A percentile compares a stretch with the other conserved stretches of the same genome.
Evolutionary conservation across 495 filamentous ascomycete genomes (phyloP).

Genomic region (Saxophila tyrrhenica): DNA sequence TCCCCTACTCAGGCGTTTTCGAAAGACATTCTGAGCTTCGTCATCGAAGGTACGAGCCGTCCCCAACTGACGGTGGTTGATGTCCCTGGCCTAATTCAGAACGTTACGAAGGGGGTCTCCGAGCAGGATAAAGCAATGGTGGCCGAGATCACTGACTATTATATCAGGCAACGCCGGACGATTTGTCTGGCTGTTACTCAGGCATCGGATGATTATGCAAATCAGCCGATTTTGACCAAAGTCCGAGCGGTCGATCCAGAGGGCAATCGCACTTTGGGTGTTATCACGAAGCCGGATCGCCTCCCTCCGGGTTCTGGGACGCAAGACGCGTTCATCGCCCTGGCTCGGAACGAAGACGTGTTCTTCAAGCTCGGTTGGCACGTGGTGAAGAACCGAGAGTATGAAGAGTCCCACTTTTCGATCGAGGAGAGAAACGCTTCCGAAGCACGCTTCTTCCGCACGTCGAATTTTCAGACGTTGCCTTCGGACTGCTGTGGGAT

Average conservation of each 20-base stretch:
- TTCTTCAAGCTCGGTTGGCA: conserved; percentile 58
- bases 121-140: conserved; percentile 35
- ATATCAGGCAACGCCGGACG: conserved; percentile 45
- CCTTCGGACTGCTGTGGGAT: conserved; percentile 21
- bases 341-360: conserved; percentile 51
- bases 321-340: conserved; percentile 40
- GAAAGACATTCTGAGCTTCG: conserved; percentile 51
- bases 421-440: conserved; percentile 37
- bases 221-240: conserved; percentile 38
- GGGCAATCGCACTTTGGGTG: conserved; percentile 42
- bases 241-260: conserved; percentile 35
- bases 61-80: conserved; percentile 40
- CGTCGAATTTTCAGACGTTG: conserved; percentile 20
- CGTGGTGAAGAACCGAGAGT: conserved; percentile 47
- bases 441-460: conserved; percentile 34
- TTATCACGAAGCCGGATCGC: conserved; percentile 47
- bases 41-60: conserved; percentile 46
- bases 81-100: conserved; percentile 20
- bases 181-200: conserved; percentile 50
- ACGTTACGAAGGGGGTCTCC: conserved; percentile 5
- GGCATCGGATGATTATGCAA: conserved; percentile 39
- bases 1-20: conserved; percentile 34
- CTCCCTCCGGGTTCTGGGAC: conserved; percentile 37
- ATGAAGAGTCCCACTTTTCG: conserved; percentile 8
- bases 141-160: conserved; percentile 40